Evolutionary conservation across 768 basidiomycete species (phyloP).

Genomic region (Leccinum arenicola): DNA sequence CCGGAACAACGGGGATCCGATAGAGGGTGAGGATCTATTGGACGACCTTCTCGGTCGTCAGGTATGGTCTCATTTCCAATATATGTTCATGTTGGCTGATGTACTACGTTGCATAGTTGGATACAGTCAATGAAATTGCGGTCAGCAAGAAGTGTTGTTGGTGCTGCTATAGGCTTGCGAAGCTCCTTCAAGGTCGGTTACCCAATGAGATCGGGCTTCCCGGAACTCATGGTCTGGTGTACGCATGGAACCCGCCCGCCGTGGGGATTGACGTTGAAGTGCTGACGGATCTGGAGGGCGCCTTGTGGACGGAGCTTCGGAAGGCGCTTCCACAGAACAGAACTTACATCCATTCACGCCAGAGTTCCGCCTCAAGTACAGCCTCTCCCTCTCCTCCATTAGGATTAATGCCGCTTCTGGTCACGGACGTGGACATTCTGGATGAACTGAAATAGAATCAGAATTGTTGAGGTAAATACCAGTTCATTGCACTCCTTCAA

Average conservation of each 20-base stretch:
- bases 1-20: neutral
- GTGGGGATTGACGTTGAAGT: neutral
- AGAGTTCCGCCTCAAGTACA: neutral
- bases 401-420: too few relatives aligned
- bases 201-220: neutral
- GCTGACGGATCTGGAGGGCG: neutral
- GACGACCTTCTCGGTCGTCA: neutral
- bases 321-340: neutral
- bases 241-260: neutral
- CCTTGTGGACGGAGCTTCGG: neutral
- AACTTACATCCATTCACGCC: neutral
- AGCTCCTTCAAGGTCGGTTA: neutral
- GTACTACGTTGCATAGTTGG: neutral
- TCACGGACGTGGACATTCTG: too few relatives aligned
- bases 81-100: neutral
- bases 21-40: neutral
- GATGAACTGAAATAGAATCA: too few relatives aligned
- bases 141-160: neutral
- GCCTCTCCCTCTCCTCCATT: too few relatives aligned
- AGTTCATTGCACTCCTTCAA: too few relatives aligned
- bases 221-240: neutral
- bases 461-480: too few relatives aligned
- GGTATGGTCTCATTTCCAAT: neutral
- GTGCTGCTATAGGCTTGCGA: neutral
- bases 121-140: too few relatives aligned